These are phyloP conservation scores for Solanum dulcamara DNA, from an alignment of 257 asterid species.

Conservation along the genomic window DNA sequence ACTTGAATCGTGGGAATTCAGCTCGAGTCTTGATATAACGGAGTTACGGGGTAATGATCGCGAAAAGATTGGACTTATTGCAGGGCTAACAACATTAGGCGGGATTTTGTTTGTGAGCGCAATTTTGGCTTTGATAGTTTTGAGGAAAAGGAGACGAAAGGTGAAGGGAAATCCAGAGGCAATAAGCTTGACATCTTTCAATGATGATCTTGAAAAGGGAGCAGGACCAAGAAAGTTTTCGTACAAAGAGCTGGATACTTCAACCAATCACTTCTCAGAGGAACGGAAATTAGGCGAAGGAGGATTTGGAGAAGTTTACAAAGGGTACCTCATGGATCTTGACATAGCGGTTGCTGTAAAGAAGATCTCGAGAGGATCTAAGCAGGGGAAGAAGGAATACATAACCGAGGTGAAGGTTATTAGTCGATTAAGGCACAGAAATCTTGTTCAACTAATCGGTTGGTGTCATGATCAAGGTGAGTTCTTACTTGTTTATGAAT, in stretches of 20 bases:
- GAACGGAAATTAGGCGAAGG: slow-evolving; percentile 27
- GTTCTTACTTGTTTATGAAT: slow-evolving; percentile 30
- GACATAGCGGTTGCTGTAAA: slow-evolving; percentile 26
- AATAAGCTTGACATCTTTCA: slow-evolving; percentile 11
- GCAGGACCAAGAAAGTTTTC: slow-evolving; percentile 29
- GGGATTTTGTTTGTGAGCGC: slow-evolving; percentile 1
- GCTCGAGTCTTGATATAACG: slow-evolving; percentile 10
- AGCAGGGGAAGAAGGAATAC: slow-evolving; percentile 29
- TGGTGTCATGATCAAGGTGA: slow-evolving; percentile 32
- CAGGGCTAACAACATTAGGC: slow-evolving; percentile 7
- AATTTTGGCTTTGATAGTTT: neutral
- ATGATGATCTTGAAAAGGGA: slow-evolving; percentile 30
- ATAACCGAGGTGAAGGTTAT: slow-evolving; percentile 28
- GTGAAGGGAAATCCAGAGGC: neutral
- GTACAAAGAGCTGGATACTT: slow-evolving; percentile 12
- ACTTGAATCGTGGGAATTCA: slow-evolving; percentile 21
- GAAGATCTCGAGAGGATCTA: slow-evolving; percentile 23
- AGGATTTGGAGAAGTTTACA: slow-evolving; percentile 29
- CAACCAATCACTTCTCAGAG: slow-evolving; percentile 24
- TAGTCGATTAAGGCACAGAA: slow-evolving; percentile 25
- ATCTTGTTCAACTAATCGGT: slow-evolving; percentile 24
- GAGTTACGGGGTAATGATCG: neutral
- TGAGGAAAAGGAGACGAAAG: slow-evolving; percentile 2
- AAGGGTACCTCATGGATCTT: slow-evolving; percentile 16
- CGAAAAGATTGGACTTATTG: neutral